Percentiles rank a stretch among this genome's conserved stretches.
Evolutionary conservation across 352 stramenopile species (phyloP).

Genomic region (Pythium aphanidermatum): DNA sequence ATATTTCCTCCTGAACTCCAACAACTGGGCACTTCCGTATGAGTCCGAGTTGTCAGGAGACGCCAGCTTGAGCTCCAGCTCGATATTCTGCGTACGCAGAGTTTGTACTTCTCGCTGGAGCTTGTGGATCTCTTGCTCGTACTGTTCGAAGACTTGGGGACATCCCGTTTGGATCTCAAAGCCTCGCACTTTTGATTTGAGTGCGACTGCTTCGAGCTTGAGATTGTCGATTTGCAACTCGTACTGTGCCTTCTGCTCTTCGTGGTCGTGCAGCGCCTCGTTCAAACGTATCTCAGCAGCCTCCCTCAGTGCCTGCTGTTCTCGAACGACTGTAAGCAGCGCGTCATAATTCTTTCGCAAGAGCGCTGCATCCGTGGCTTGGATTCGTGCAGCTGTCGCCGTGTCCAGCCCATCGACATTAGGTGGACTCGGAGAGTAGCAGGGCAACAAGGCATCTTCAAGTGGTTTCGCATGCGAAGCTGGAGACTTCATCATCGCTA

Average conservation of each 20-base stretch:
- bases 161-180: constrained; percentile 46
- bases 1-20: constrained; percentile 69
- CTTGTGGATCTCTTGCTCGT: constrained; percentile 53
- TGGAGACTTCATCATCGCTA: no score
- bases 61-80: constrained; percentile 41
- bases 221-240: constrained; percentile 76
- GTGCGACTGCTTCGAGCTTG: constrained; percentile 52
- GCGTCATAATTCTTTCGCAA: constrained; percentile 77
- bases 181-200: constrained; percentile 61
- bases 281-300: constrained; percentile 32
- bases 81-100: constrained; percentile 52
- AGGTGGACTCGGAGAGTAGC: constrained; percentile 26
- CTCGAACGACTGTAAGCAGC: constrained; percentile 64
- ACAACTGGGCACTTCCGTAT: background rate
- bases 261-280: constrained; percentile 41
- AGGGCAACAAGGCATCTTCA: constrained; percentile 20
- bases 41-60: background rate
- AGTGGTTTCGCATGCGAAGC: no score
- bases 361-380: constrained; percentile 51
- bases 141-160: constrained; percentile 61
- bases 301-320: constrained; percentile 62
- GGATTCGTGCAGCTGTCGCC: constrained; percentile 38
- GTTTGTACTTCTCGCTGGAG: constrained; percentile 51
- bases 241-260: constrained; percentile 45
- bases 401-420: constrained; percentile 53